Evolutionary conservation across 768 basidiomycete species (phyloP).

Genomic region (Lyophyllum decastes): DNA sequence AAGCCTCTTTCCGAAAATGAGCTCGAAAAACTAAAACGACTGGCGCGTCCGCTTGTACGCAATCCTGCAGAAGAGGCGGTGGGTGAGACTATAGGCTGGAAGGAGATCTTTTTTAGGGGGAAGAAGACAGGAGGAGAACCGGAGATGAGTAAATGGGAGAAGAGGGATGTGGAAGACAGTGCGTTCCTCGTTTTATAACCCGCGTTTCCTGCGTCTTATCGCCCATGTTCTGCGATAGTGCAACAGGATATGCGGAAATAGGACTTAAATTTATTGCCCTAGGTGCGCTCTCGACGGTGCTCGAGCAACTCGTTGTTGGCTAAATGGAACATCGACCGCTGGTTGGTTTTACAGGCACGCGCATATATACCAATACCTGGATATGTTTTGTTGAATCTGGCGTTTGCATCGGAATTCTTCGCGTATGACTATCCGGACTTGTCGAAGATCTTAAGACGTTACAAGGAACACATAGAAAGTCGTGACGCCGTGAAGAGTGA

Average conservation of each 20-base stretch:
- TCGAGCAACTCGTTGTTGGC: neutral
- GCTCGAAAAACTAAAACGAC: conserved; percentile 51
- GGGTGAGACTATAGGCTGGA: conserved; percentile 43
- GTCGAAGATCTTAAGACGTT: too few species aligned
- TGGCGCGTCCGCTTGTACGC: conserved; percentile 39
- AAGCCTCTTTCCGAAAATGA: conserved; percentile 49
- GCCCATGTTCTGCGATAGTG: neutral
- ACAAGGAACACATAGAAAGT: too few species aligned
- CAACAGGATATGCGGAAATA: conserved; percentile 7
- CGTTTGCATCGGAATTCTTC: neutral
- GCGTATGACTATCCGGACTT: neutral
- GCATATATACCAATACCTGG: neutral
- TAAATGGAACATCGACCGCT: neutral
- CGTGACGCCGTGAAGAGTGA: too few species aligned
- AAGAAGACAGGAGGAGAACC: conserved; percentile 22
- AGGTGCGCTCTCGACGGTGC: neutral
- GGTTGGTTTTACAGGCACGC: neutral
- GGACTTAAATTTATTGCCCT: neutral
- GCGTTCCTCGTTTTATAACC: conserved; percentile 5
- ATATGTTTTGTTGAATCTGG: neutral
- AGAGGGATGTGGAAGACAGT: conserved; percentile 41
- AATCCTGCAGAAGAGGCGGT: conserved; percentile 2
- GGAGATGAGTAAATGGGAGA: conserved; percentile 37
- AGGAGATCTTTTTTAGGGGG: conserved; percentile 49
- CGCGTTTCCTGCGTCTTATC: neutral